phyloP scores from a whole-genome alignment of 1,284 basidiomycete species.

The Moesziomyces sp. region DNA sequence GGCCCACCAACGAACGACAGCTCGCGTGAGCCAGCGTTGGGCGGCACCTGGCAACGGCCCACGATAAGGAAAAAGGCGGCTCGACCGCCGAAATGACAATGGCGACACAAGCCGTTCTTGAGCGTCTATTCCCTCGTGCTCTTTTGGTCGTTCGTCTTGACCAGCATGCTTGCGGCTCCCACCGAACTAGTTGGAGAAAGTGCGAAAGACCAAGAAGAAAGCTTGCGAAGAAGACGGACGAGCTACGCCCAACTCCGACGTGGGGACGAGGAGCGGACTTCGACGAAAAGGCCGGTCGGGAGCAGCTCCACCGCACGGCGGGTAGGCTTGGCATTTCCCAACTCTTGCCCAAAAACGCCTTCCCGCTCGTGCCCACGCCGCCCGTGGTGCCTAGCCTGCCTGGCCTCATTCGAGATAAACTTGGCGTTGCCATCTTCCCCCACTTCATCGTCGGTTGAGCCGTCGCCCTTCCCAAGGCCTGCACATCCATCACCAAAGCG shows the following conservation, averaged over 20 bases:
- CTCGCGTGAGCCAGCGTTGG: too few relatives aligned
- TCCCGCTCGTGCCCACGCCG: too few relatives aligned
- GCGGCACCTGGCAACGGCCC: too few relatives aligned
- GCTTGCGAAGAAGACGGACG: background rate
- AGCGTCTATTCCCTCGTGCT: too few relatives aligned
- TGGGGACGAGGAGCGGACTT: constrained; percentile 1
- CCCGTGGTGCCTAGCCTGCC: background rate
- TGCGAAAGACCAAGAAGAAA: background rate
- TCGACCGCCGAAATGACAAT: too few relatives aligned
- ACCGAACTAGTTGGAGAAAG: background rate
- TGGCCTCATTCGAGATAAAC: background rate
- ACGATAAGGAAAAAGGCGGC: too few relatives aligned
- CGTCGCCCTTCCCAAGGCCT: background rate
- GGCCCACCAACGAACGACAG: too few relatives aligned
- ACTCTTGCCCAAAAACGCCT: too few relatives aligned
- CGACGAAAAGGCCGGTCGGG: background rate
- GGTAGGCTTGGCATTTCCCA: constrained; percentile 13
- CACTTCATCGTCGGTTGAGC: background rate
- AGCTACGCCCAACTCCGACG: constrained; percentile 11
- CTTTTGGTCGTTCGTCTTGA: background rate
- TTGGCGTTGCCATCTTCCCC: background rate
- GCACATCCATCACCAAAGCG: background rate
- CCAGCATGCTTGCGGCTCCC: background rate
- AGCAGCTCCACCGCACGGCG: constrained; percentile 1
- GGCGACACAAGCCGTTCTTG: too few relatives aligned